Conservation (phyloP, 495 filamentous ascomycete species). For the Hypoxylon fragiforme region DNA sequence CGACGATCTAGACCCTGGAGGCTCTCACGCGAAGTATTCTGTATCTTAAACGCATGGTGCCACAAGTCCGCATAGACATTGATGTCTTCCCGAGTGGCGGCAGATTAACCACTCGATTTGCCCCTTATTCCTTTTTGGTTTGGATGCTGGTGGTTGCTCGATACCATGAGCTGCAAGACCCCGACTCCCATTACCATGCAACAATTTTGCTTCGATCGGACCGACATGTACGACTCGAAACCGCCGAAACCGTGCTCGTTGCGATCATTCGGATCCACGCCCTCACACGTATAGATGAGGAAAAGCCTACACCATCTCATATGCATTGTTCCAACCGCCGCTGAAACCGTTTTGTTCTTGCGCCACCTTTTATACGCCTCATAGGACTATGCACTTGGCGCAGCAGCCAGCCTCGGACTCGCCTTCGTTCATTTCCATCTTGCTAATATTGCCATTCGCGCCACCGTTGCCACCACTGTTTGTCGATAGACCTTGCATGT, state of each 20-base stretch:
- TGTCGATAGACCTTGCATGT: conserved; percentile 83
- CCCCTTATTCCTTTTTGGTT: conserved; percentile 24
- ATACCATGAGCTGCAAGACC: conserved; percentile 30
- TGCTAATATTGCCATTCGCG: conserved; percentile 63
- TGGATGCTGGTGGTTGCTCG: conserved; percentile 31
- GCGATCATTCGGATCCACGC: conserved; percentile 18
- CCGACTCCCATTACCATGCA: conserved; percentile 34
- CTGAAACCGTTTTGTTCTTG: conserved; percentile 3
- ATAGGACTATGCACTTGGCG: conserved; percentile 88
- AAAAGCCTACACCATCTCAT: conserved; percentile 13
- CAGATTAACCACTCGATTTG: conserved; percentile 26
- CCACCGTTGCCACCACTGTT: conserved; percentile 64
- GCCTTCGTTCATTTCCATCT: conserved; percentile 77
- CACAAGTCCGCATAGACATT: conserved; percentile 30
- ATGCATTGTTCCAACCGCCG: conserved; percentile 19
- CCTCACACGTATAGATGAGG: conserved; percentile 7
- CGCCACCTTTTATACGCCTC: conserved; percentile 41
- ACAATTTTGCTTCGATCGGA: conserved; percentile 30
- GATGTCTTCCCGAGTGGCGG: conserved; percentile 19
- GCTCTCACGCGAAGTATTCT: conserved; percentile 27
- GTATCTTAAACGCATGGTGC: conserved; percentile 27
- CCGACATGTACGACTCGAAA: conserved; percentile 26
- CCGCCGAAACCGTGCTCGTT: conserved; percentile 25
- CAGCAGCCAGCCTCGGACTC: conserved; percentile 79
- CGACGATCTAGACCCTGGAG: conserved; percentile 28